These are phyloP conservation scores for Salvia hispanica DNA, from an alignment of 257 asterid species.

Conservation along the genomic window DNA sequence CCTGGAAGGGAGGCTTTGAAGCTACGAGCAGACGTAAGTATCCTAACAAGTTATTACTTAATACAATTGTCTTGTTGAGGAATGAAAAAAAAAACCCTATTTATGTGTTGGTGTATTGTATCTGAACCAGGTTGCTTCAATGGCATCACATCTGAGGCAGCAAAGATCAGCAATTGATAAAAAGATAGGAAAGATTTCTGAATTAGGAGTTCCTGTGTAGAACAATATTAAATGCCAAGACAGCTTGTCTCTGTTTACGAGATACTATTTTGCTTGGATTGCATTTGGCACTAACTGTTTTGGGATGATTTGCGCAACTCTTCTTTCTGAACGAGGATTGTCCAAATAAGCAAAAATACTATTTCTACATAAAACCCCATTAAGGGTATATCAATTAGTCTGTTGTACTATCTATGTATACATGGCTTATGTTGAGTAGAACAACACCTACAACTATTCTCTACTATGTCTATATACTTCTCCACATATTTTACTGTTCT, in stretches of 20 bases:
- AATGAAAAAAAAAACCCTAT: background rate
- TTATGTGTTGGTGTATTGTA: constrained; percentile 10
- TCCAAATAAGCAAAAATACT: background rate
- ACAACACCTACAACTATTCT: no score
- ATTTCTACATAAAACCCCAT: no score
- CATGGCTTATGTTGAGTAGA: no score
- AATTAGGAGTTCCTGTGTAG: constrained; percentile 78
- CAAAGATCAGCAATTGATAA: constrained; percentile 67
- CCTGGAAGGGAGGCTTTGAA: constrained; percentile 91
- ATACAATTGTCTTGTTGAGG: constrained; percentile 9
- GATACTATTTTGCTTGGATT: no score
- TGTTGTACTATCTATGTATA: no score
- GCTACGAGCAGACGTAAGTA: constrained; percentile 84
- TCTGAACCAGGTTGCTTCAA: constrained; percentile 76
- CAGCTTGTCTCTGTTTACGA: no score
- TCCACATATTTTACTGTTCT: no score
- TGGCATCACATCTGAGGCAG: constrained; percentile 79
- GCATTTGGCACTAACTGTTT: background rate
- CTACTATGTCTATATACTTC: no score
- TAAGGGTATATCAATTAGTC: no score
- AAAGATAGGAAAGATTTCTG: constrained; percentile 69
- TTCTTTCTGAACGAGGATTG: no score
- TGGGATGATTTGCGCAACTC: background rate
- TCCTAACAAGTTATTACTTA: constrained; percentile 14
- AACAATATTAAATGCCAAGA: background rate